Percentiles rank a stretch among this genome's conserved stretches.
Conservation (phyloP, 202 grass and related monocot species). For the Setaria viridis region DNA sequence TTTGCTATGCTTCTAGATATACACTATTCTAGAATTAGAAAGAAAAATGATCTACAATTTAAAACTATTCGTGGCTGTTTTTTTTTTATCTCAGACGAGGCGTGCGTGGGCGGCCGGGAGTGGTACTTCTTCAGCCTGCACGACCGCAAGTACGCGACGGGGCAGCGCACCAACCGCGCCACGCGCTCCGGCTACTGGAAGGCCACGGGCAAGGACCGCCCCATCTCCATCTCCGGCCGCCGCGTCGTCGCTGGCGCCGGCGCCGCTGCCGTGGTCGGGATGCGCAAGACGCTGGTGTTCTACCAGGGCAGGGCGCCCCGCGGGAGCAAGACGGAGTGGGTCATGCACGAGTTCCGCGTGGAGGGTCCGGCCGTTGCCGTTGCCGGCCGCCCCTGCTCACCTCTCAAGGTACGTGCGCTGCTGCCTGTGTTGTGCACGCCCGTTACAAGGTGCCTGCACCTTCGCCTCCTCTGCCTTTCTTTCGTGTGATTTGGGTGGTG, state of each 20-base stretch:
- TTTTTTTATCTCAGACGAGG: slow-evolving; percentile 50
- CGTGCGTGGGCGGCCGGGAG: slow-evolving; percentile 70
- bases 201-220: slow-evolving; percentile 82
- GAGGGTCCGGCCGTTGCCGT: slow-evolving; percentile 30
- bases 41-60: too few relatives aligned
- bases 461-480: background rate
- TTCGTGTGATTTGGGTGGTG: slow-evolving; percentile 10
- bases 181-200: slow-evolving; percentile 89
- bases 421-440: background rate
- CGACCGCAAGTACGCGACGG: slow-evolving; percentile 92
- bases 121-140: slow-evolving; percentile 90
- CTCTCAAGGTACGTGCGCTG: slow-evolving; percentile 37
- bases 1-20: too few relatives aligned
- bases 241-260: background rate
- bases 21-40: too few relatives aligned
- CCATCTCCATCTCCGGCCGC: slow-evolving; percentile 23
- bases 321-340: slow-evolving; percentile 79
- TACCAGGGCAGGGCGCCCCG: slow-evolving; percentile 79
- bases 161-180: slow-evolving; percentile 80
- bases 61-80: background rate
- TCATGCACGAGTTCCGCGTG: slow-evolving; percentile 96
- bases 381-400: slow-evolving; percentile 10
- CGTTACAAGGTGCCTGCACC: too few relatives aligned
- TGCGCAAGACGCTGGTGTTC: slow-evolving; percentile 94
- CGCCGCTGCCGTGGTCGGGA: slow-evolving; percentile 55